phyloP scores from a whole-genome alignment of 2,329 filamentous ascomycete species.

The Chrysoporthe puriensis region DNA sequence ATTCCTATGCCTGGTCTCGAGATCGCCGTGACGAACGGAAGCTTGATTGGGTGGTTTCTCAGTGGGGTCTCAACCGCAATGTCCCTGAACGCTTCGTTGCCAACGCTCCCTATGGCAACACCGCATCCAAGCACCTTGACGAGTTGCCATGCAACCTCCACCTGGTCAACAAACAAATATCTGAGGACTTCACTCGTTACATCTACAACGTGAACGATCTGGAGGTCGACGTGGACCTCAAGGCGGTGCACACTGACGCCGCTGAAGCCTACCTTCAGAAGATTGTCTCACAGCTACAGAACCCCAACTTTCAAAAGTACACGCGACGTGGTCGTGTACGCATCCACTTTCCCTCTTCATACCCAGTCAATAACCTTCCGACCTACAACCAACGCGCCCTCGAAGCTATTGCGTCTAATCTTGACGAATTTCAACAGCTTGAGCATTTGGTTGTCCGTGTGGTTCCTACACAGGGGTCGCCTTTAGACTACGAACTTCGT shows the following conservation, averaged over 20 bases:
- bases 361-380: conserved; percentile 23
- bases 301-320: conserved; percentile 22
- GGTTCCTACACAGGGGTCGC: conserved; percentile 21
- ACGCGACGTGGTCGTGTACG: conserved; percentile 22
- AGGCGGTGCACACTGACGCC: conserved; percentile 12
- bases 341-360: conserved; percentile 27
- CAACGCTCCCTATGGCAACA: neutral
- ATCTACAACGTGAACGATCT: conserved; percentile 25
- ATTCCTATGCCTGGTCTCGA: conserved; percentile 21
- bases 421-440: conserved; percentile 21
- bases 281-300: conserved; percentile 10
- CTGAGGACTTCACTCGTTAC: conserved; percentile 26
- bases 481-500: conserved; percentile 24
- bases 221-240: conserved; percentile 25
- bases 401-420: conserved; percentile 14
- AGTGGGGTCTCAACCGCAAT: conserved; percentile 28
- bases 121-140: neutral
- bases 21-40: conserved; percentile 23
- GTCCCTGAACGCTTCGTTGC: conserved; percentile 8
- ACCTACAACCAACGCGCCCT: conserved; percentile 23
- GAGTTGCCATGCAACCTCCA: conserved; percentile 13
- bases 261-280: conserved; percentile 14
- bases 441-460: conserved; percentile 13
- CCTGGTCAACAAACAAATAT: conserved; percentile 25
- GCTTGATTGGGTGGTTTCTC: conserved; percentile 24